phyloP scores from a whole-genome alignment of 306 rosid genomes.

The Pachyrhizus erosus region DNA sequence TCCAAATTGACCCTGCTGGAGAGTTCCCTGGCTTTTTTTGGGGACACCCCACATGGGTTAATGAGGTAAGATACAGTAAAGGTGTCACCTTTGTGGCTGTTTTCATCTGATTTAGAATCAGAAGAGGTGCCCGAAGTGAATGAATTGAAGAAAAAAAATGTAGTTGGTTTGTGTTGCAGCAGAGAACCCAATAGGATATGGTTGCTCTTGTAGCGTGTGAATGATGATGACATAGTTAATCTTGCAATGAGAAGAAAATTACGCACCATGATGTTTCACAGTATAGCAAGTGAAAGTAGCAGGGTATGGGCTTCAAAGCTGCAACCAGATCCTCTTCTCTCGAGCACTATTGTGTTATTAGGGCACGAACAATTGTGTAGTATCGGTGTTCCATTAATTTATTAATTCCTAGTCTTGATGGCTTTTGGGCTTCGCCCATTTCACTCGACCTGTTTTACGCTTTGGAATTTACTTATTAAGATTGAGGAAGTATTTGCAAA shows the following conservation, averaged over 20 bases:
- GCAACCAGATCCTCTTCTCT: too few relatives aligned
- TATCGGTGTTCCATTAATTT: too few relatives aligned
- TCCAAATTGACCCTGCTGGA: constrained; percentile 1
- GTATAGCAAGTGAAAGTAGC: too few relatives aligned
- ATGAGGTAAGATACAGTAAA: constrained; percentile 48
- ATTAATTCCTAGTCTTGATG: too few relatives aligned
- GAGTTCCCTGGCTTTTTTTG: constrained; percentile 31
- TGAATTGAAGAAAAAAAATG: neutral
- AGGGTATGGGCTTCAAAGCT: too few relatives aligned
- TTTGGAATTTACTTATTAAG: too few relatives aligned
- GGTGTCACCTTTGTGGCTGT: neutral
- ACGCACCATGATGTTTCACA: too few relatives aligned
- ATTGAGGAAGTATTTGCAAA: too few relatives aligned
- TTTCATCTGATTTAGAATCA: neutral
- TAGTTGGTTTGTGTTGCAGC: neutral
- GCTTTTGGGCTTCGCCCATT: too few relatives aligned
- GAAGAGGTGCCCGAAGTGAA: neutral
- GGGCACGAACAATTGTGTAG: too few relatives aligned
- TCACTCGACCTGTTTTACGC: too few relatives aligned
- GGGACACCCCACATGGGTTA: constrained; percentile 49
- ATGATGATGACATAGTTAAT: neutral
- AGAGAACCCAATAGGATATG: neutral
- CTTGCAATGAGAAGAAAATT: neutral
- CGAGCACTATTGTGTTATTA: too few relatives aligned
- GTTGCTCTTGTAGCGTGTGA: neutral